A percentile compares a stretch with the other conserved stretches of the same genome.
Conservation (phyloP, 352 stramenopile species). For the Aphanomyces stellatus region DNA sequence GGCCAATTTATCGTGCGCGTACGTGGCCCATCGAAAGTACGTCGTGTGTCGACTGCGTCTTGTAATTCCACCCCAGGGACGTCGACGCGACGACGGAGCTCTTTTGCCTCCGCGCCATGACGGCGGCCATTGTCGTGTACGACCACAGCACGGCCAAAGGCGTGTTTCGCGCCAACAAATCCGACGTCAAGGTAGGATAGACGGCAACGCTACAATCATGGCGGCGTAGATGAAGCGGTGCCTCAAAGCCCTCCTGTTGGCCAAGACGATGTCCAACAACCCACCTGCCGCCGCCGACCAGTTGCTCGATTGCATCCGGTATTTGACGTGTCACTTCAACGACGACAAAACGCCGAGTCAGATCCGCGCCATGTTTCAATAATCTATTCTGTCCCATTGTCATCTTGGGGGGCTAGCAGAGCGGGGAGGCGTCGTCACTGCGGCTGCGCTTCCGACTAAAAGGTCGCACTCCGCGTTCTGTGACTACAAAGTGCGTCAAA, state of each 20-base stretch:
- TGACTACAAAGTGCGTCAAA: constrained; percentile 1
- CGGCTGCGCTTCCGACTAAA: constrained; percentile 14
- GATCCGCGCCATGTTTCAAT: constrained; percentile 34
- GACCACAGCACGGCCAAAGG: constrained; percentile 41
- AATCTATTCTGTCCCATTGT: not conserved
- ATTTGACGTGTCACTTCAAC: constrained; percentile 45
- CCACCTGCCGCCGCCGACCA: constrained; percentile 27
- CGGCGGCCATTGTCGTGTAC: constrained; percentile 47
- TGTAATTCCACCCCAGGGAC: constrained; percentile 18
- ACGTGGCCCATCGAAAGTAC: constrained; percentile 24
- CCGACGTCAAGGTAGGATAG: constrained; percentile 39
- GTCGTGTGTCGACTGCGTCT: not conserved
- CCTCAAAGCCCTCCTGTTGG: constrained; percentile 40
- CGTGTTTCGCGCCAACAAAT: constrained; percentile 43
- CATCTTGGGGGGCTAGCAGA: not conserved
- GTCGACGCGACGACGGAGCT: constrained; percentile 36
- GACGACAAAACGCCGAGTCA: constrained; percentile 38
- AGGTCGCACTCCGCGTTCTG: not conserved
- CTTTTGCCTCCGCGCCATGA: constrained; percentile 43
- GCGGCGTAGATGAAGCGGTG: constrained; percentile 45
- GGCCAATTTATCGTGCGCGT: constrained; percentile 38
- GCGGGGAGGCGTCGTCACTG: not conserved
- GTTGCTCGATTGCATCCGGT: constrained; percentile 43
- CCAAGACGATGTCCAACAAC: constrained; percentile 30
- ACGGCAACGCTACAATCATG: not conserved